Base-by-base conservation (phyloP, 306 rosid species). In the Adenanthera pavonina region DNA sequence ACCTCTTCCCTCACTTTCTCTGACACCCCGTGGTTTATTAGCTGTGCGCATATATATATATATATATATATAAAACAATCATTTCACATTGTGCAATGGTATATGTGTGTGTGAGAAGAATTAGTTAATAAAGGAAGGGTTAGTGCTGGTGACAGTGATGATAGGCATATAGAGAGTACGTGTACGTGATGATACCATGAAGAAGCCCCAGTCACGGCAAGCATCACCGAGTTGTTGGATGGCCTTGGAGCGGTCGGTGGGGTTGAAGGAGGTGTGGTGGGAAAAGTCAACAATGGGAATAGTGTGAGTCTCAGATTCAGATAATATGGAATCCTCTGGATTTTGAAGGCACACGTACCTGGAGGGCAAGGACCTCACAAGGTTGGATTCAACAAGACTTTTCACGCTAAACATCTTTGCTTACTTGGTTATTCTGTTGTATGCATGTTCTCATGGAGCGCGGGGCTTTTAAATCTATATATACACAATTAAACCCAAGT, bases 121-220 rank as follows among this genome's bases (percentile, higher is more conserved):
- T 43, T 0, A 40, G 4, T 36, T 36, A 36, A 36, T 3, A 44
- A 44, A 1, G 48, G 11, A 8, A 1, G 12, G 10, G 48, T 44
- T 7, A 38, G 41, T 44, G n/a, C n/a, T n/a, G n/a, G 48, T 44
- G 48, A 44, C 1, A 8, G 48, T 41, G 46, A 41, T 41, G 5
- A 6, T 0, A 2, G 7, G 46, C n/a, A n/a, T n/a, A n/a, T n/a
- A n/a, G n/a, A n/a, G n/a, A n/a, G n/a, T n/a, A n/a, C n/a, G n/a
- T n/a, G n/a, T n/a, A n/a, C 2, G 41, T 38, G 41, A 38, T 41
- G 46, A 19, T 83, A 86, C 92, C 88, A 82, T 79, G 20, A 89
- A 89, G 73, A 89, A 89, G 54, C 89, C 92, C 92, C 92, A 89
- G 15, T 89, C 80, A 6, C 81, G 77, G 60, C 92, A 89, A 3